Base-by-base conservation (phyloP, 2,329 filamentous ascomycete genomes). In the Pseudogymnoascus sp. region DNA sequence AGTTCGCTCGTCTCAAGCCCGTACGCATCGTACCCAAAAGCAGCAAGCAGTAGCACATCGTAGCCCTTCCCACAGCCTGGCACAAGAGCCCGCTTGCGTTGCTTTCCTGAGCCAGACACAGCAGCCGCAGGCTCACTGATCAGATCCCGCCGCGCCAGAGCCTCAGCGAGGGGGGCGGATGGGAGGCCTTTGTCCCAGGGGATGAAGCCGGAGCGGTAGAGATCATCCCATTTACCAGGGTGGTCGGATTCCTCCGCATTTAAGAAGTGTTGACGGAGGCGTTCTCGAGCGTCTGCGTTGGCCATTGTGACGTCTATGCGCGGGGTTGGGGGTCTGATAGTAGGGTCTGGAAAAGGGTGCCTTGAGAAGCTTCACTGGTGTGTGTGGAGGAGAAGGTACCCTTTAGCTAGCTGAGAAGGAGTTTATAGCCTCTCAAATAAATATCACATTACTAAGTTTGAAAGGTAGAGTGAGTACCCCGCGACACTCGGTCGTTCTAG, bases 1-100 rank as follows among this genome's bases (percentile, higher is more conserved):
- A 46, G 19, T 7, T 78, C 70, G 50, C 86, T 87, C 62, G 83
- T 82, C 72, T 96, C 91, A 1, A 96, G 76, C 0, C 90, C 92
- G 70, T 84, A 87, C 1, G 86, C 85, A 75, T 96, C 88, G 72
- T 90, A 95, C 1, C 91, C 91, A 70, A 88, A 84, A 8, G 84
- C 84, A 60, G 86, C 84, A 50, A 96, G 81, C 38, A 96, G 79
- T 8, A 91, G 79, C 1, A 91, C 89, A 76, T 96, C 92, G 71
- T 95, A 89, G 4, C 91, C 92, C 56, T 84, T 83, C 0, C 91
- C 92, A 74, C 91, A 96, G 4, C 91, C 91, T 0, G 91, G 89
- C 0, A 96, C 88, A 7, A 96, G 78, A 1, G 88, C 91, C 68
- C 82, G 83, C 62, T 76, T 68, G 63, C 74, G 77, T 69, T 28